Base-by-base conservation (phyloP, 768 basidiomycete species). In the Porphyrellus cyaneotinctus region DNA sequence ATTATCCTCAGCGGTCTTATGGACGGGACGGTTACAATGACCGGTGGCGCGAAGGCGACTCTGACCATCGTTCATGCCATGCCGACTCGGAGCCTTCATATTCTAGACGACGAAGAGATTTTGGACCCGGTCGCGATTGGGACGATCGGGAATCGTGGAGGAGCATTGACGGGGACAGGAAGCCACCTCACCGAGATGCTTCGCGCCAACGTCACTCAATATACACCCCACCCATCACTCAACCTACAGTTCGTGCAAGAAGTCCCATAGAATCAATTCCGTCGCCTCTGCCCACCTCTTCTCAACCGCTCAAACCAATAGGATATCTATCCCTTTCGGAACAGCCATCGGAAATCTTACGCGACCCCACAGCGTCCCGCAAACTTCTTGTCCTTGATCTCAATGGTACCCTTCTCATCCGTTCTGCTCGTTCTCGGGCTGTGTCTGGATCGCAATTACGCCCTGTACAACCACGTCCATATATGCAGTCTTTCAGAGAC, bases 381-480 rank as follows among this genome's bases (percentile, higher is more conserved):
- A 91, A 90, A 62, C 77, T 91, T 1, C 75, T 91, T 44, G 75
- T 91, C 6, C 76, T 91, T 8, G 88, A 91, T 45, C 66, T 61
- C 52, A 63, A 91, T 57, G 88, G 88, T 14, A 83, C 87, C 0
- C 78, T 91, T 15, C 75, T 91, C 23, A 73, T 81, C 28, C 84
- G 88, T 28, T 75, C 82, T 6, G 28, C 63, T 37, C 61, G 68
- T 7, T 54, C 58, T 47, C 66, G 59, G 33, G 2, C 42, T 57
- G 23, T 59, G 47, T 50, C 42, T 0, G 32, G 56, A 38, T 47
- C 36, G 2, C 58, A 58, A 26, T 63, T 73, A 7, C 78, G 79
- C 9, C 52, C 68, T 1, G 74, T 77, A 8, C 71, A 87, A 58
- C 81, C 79, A 2, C 75, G 89, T 15, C 87, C 89, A 0, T 92